These are phyloP conservation scores for Trichopus zeylanicus DNA, from an alignment of 116 monocot genomes.

Conservation along the genomic window DNA sequence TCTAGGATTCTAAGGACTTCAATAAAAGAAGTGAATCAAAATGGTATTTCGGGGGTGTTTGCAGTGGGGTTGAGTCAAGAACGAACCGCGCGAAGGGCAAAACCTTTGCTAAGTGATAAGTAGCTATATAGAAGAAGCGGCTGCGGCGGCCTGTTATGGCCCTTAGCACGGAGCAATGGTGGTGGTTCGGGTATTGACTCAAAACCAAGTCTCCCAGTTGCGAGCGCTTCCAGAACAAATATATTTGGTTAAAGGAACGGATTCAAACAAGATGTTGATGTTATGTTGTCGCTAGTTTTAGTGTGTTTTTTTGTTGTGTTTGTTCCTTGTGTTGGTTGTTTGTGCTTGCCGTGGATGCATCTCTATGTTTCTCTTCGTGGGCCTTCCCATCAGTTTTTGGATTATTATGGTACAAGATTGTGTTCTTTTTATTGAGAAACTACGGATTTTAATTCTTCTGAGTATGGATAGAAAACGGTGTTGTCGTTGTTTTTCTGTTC, in stretches of 20 bases:
- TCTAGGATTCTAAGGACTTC: not conserved
- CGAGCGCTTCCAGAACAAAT: not conserved
- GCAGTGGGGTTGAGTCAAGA: slow-evolving; percentile 72
- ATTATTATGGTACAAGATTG: no score
- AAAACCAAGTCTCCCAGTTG: not conserved
- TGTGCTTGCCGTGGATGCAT: no score
- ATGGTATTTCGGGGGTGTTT: not conserved
- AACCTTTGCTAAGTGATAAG: slow-evolving; percentile 55
- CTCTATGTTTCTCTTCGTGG: no score
- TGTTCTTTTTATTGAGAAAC: no score
- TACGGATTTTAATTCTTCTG: no score
- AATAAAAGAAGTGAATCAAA: not conserved
- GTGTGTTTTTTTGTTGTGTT: no score
- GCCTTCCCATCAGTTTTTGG: no score
- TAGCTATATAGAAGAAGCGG: not conserved
- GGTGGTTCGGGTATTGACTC: slow-evolving; percentile 99
- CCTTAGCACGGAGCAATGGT: slow-evolving; percentile 65
- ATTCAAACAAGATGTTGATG: not conserved
- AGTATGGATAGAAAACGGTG: no score
- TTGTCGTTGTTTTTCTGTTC: no score
- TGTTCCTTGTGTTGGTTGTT: no score
- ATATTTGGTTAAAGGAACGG: not conserved
- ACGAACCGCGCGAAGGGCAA: slow-evolving; percentile 56
- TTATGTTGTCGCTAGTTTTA: no score
- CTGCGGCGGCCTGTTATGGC: not conserved